phyloP scores from a whole-genome alignment of 2,329 filamentous ascomycete genomes.

The Phaeomoniella chlamydospora region DNA sequence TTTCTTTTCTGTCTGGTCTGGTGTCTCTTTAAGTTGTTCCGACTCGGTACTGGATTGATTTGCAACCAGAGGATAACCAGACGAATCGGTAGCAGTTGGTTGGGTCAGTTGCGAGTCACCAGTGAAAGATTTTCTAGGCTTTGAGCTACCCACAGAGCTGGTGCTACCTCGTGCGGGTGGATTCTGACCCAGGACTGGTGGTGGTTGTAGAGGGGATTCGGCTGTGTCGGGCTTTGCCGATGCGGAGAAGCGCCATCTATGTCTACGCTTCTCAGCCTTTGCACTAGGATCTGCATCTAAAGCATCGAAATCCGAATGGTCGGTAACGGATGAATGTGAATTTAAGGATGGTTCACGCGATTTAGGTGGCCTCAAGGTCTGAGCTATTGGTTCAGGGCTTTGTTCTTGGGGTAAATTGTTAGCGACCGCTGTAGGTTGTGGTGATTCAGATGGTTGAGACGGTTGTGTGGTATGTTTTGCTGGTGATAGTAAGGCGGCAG shows the following conservation, averaged over 20 bases:
- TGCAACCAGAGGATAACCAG: constrained; percentile 11
- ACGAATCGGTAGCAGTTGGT: constrained; percentile 20
- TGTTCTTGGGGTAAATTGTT: neutral
- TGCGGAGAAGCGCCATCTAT: constrained; percentile 57
- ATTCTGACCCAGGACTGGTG: constrained; percentile 45
- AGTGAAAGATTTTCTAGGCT: constrained; percentile 28
- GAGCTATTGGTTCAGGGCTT: neutral
- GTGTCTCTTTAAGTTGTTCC: constrained; percentile 17
- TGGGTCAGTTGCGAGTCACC: constrained; percentile 27
- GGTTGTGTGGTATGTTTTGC: constrained; percentile 14
- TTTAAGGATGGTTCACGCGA: constrained; percentile 67
- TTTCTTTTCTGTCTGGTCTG: constrained; percentile 36
- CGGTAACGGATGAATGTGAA: constrained; percentile 57
- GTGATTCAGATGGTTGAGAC: constrained; percentile 3
- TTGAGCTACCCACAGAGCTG: constrained; percentile 52
- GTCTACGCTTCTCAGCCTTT: constrained; percentile 55
- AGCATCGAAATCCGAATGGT: constrained; percentile 68
- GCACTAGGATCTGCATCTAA: constrained; percentile 42
- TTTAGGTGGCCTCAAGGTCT: constrained; percentile 46
- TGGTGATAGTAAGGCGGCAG: constrained; percentile 16
- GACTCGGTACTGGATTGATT: constrained; percentile 21
- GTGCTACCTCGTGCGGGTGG: constrained; percentile 50
- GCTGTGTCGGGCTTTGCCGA: constrained; percentile 40
- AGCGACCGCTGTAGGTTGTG: constrained; percentile 1
- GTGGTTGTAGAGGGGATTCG: constrained; percentile 27